Base-by-base conservation (phyloP, 257 asterid genomes). In the Fraxinus quadrangulata region DNA sequence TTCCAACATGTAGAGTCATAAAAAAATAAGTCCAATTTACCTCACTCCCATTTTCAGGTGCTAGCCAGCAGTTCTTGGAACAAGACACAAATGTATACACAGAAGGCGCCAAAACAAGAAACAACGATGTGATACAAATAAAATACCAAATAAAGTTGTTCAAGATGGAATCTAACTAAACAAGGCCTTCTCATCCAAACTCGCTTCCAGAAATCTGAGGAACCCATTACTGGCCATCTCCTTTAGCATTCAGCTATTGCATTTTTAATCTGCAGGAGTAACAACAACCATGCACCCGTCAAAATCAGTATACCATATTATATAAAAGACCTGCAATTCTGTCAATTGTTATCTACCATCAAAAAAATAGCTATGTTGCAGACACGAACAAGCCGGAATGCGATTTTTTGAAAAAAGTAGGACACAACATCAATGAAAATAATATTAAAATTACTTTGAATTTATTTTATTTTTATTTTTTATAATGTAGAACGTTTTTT, bases 231-330 rank as follows among this genome's bases (percentile, higher is more conserved):
- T 28, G 56, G 67, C 75, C n/a, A 82, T 39, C 77, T 59, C 81
- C 26, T 17, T 80, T 6, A 1, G 24, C 33, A 59, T 67, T 67
- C 31, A 72, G 70, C 71, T 71, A 54, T 28, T 70, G 72, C 51
- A 21, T 47, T 36, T 56, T 39, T 75, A 21, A 14, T 82, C 88
- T 79, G 88, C 81, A 79, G 72, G 30, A 67, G 56, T 67, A 40
- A 73, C 69, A 79, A 69, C 13, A 69, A 67, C 4, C 24, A 37
- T 68, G 31, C 54, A 72, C 40, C 34, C 26, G 65, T 73, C 63
- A 77, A 14, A 19, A 67, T 75, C 71, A 71, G 9, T 33, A 71
- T 33, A 70, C 17, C 21, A 23, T 33, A 3, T 51, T 30, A 56
- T 9, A 70, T 17, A 31, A 39, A 5, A 45, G 56, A 65, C 5